A percentile compares a stretch with the other conserved stretches of the same genome.
These are phyloP conservation scores for Delphinella strobiligena DNA, from an alignment of 2,329 filamentous ascomycete species.

Conservation along the genomic window DNA sequence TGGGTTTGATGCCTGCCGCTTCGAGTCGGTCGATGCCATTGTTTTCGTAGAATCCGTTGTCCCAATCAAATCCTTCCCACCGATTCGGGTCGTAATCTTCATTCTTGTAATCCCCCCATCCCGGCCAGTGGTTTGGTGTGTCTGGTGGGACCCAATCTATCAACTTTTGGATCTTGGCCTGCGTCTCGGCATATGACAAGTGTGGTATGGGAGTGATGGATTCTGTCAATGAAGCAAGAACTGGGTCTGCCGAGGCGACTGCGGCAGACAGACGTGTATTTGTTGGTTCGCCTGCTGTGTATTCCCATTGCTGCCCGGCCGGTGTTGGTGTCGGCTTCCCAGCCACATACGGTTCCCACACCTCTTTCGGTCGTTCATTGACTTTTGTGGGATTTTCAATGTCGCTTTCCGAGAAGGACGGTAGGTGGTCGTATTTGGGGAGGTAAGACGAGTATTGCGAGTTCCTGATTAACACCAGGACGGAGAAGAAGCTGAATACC, in stretches of 20 bases:
- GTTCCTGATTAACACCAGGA: slow-evolving; percentile 14
- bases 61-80: slow-evolving; percentile 32
- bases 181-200: slow-evolving; percentile 7
- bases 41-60: slow-evolving; percentile 27
- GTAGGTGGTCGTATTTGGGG: slow-evolving; percentile 12
- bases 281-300: too few relatives aligned
- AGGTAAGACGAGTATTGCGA: slow-evolving; percentile 14
- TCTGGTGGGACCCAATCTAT: slow-evolving; percentile 28
- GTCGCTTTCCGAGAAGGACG: too few relatives aligned
- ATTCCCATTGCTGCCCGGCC: background rate
- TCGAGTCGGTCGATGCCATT: slow-evolving; percentile 18
- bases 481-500: slow-evolving; percentile 21
- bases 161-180: slow-evolving; percentile 28
- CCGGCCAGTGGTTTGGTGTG: slow-evolving; percentile 30
- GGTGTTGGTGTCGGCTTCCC: slow-evolving; percentile 1
- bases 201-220: slow-evolving; percentile 8
- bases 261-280: too few relatives aligned
- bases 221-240: slow-evolving; percentile 3
- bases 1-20: slow-evolving; percentile 26
- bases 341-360: slow-evolving; percentile 5
- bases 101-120: slow-evolving; percentile 29
- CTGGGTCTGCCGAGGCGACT: too few relatives aligned
- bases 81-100: slow-evolving; percentile 35
- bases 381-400: too few relatives aligned
- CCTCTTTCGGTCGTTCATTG: background rate